These are phyloP conservation scores for Russula brevipes DNA, from an alignment of 768 basidiomycete species.

Conservation along the genomic window DNA sequence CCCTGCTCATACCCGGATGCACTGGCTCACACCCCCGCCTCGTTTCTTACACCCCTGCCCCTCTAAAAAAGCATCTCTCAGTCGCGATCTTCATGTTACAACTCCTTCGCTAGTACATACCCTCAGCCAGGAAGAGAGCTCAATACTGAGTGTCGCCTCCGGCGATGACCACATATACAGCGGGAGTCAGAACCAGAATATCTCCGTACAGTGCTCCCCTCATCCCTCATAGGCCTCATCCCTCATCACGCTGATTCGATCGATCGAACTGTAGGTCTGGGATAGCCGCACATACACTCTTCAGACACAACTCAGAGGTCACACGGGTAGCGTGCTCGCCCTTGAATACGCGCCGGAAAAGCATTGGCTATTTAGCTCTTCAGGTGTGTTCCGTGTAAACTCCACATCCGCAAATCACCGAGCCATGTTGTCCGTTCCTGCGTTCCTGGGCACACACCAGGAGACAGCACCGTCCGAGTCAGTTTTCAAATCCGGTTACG, in stretches of 20 bases:
- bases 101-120: conserved; percentile 16
- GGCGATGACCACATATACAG: conserved; percentile 23
- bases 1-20: conserved; percentile 3
- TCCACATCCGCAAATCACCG: neutral
- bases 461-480: conserved; percentile 85
- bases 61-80: conserved; percentile 18
- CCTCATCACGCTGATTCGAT: neutral
- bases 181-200: conserved; percentile 24
- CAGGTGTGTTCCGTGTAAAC: conserved; percentile 46
- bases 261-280: conserved; percentile 68
- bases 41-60: conserved; percentile 4
- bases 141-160: conserved; percentile 17
- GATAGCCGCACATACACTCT: conserved; percentile 66
- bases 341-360: conserved; percentile 71
- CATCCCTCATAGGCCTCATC: neutral
- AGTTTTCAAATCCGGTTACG: conserved; percentile 26
- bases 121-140: conserved; percentile 18
- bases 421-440: neutral
- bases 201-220: conserved; percentile 14
- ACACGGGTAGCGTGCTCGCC: conserved; percentile 78
- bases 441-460: conserved; percentile 35
- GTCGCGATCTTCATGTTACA: conserved; percentile 14
- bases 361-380: conserved; percentile 86
- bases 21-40: conserved; percentile 12
- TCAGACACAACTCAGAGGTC: conserved; percentile 66